Evolutionary conservation across 768 basidiomycete species (phyloP), one percentile per base, ranked within the genome.

Genomic region (Baorangia bicolor): DNA sequence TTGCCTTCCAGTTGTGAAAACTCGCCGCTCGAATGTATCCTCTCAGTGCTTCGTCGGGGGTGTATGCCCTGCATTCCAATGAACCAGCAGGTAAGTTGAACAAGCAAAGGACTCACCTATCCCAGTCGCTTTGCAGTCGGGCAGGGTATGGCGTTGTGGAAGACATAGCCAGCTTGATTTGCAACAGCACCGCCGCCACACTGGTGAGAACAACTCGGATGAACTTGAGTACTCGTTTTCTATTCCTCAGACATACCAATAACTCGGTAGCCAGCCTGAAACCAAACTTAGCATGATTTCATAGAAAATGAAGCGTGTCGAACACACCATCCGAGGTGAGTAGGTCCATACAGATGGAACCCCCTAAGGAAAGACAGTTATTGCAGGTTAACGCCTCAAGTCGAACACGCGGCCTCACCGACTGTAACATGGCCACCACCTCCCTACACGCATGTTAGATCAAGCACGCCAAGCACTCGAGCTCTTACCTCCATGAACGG

Each of bases 301-400:
- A 14, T 37, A 25, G 9, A 14, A 37, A 11, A 16, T 9, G 8
- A 42, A n/a, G 28, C 13, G 2, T 9, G 28, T 16, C 6, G 16
- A 21, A 48, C 40, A 1, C 30, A 49, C 85, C 86, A 55, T 85
- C 82, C 0, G 83, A 75, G 2, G 85, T 86, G 47, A 88, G 70
- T 8, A 87, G 72, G 65, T 88, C 87, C 86, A 89, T 87, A 61
- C 87, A 89, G 46, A 89, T 87, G 4, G 84, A 86, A 2, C 87
- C 87, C 12, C 86, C 85, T 82, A 57, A 33, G 7, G 47, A 40
- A 55, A 48, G 55, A 46, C 16, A 12, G 20, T 53, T n/a, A 23
- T 27, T 3, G 18, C 2, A 4, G 25, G 10, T 34, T 23, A 11
- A 16, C 5, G 3, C 23, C 28, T 16, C 28, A 30, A 28, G 34